A percentile compares a stretch with the other conserved stretches of the same genome.
phyloP scores from a whole-genome alignment of 2,329 filamentous ascomycete genomes.

The Colletotrichum liriopes region DNA sequence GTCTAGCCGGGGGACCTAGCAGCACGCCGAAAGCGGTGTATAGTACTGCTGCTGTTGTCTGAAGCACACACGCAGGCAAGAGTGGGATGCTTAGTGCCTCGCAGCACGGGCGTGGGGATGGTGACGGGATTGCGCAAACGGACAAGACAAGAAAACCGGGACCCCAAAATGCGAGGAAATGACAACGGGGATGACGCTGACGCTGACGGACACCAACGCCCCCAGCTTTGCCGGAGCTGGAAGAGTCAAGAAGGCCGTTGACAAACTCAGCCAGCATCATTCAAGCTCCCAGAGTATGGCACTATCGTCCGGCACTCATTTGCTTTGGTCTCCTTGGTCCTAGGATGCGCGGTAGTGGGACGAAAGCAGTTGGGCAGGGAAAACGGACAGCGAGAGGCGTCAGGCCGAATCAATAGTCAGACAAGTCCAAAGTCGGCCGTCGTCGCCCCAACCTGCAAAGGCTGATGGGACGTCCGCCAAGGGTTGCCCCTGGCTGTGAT shows the following conservation, averaged over 20 bases:
- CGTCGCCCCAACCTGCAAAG: not conserved
- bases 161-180: constrained; percentile 17
- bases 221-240: not conserved
- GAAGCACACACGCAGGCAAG: constrained; percentile 7
- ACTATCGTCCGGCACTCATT: not conserved
- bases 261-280: not conserved
- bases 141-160: constrained; percentile 15
- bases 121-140: constrained; percentile 39
- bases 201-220: constrained; percentile 10
- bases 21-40: constrained; percentile 12
- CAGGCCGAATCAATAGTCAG: not conserved
- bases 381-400: not conserved
- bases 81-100: not conserved
- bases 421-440: constrained; percentile 4
- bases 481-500: constrained; percentile 28
- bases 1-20: not conserved
- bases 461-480: not conserved
- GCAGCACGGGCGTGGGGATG: constrained; percentile 18
- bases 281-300: not conserved
- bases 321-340: too few species aligned
- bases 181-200: not conserved
- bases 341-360: not conserved
- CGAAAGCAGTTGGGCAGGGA: not conserved
- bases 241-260: constrained; percentile 22
- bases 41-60: not conserved